Base-by-base conservation (phyloP, 768 basidiomycete species). In the Suillus subalutaceus region DNA sequence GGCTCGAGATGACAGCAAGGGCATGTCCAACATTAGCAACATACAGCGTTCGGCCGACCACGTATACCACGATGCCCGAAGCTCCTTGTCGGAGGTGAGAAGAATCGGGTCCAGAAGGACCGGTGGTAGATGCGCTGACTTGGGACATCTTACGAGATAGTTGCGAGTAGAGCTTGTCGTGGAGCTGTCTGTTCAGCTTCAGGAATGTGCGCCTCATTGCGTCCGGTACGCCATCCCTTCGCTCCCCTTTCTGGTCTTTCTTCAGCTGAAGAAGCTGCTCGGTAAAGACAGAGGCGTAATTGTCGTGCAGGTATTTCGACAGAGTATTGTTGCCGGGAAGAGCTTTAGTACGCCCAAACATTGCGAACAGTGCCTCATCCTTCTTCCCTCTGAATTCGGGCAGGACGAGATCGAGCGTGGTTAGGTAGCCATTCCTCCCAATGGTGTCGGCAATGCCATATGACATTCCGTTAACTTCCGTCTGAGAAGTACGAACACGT, bases 391-490 rank as follows among this genome's bases (percentile, higher is more conserved):
- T 87, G 79, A 96, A 97, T 70, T 92, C 88, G 44, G 90, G 89
- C 57, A 96, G 88, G 6, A 97, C 97, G 32, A 99, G 85, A 77
- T 99, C 97, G 69, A 97, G 85, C 88, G 97, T 94, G 56, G 86
- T 90, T 52, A 98, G 84, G 63, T 88, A 86, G 57, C 95, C 92
- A 66, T 87, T 85, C 65, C 81, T 83, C 23, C 96, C 96, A 46
- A 99, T 81, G 18, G 91, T 93, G 73, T 99, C 97, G 0, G 97
- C 93, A 64, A 99, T 97, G 18, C 97, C 97, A 71, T 99, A 99
- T 32, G 91, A 89, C 93, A 99, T 94, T 63, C 88, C 88, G 78
- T 92, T 92, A 65, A 98, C 90, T 41, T 92, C 91, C 2, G 93
- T 93, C 38, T 88, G 82, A 5, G 96, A 97, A 1, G 95, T 97